These are phyloP conservation scores for Paracoccidioides lutzii DNA, from an alignment of 2,329 filamentous ascomycete genomes.

Conservation along the genomic window DNA sequence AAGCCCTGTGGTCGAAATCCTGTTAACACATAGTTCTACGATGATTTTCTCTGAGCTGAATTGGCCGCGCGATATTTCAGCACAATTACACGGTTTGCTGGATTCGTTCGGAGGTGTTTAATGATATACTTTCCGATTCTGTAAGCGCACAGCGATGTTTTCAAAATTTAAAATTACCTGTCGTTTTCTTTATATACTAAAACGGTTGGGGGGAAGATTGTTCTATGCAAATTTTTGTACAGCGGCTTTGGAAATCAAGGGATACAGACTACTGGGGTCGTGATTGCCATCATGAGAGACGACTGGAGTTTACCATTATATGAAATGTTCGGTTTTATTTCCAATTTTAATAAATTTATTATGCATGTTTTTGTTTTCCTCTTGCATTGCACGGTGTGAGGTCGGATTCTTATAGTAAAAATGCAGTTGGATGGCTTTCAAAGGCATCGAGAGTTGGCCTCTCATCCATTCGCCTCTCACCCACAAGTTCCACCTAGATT, in stretches of 20 bases:
- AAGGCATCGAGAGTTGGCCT: too few relatives aligned
- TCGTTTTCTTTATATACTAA: background rate
- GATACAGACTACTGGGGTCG: background rate
- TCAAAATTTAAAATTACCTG: background rate
- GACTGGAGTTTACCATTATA: background rate
- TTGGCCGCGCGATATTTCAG: constrained; percentile 1
- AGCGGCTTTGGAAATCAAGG: background rate
- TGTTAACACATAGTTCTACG: constrained; percentile 12
- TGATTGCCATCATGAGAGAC: background rate
- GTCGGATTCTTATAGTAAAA: background rate
- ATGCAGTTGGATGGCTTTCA: too few relatives aligned
- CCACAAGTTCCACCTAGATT: too few relatives aligned
- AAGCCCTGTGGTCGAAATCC: constrained; percentile 16
- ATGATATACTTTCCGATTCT: background rate
- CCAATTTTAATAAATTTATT: background rate
- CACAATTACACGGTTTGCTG: background rate
- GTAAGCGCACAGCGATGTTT: background rate
- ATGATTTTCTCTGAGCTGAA: constrained; percentile 4
- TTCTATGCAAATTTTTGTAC: background rate
- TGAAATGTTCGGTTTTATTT: background rate
- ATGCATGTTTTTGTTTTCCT: too few relatives aligned
- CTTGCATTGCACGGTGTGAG: background rate
- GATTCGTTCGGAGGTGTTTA: constrained; percentile 2
- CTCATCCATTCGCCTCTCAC: too few relatives aligned
- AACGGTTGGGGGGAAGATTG: background rate